These are phyloP conservation scores for Thelonectria blattea DNA, from an alignment of 2,329 filamentous ascomycete genomes.

Conservation along the genomic window DNA sequence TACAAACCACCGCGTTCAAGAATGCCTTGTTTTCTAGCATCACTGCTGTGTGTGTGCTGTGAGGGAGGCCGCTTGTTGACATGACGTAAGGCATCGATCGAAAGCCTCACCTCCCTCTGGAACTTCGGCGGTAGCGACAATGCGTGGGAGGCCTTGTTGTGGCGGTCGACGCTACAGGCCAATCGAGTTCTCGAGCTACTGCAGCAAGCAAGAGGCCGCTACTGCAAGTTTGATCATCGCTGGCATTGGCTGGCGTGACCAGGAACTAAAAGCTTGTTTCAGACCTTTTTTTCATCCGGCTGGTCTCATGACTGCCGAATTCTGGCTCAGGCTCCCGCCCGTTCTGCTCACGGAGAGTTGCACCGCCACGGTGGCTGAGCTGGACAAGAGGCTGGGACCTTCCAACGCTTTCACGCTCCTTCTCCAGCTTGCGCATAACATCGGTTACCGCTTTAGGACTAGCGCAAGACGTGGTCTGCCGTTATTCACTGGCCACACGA, in stretches of 20 bases:
- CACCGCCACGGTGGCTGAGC: slow-evolving; percentile 30
- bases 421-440: slow-evolving; percentile 2
- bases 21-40: slow-evolving; percentile 17
- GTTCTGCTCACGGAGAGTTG: not conserved
- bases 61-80: slow-evolving; percentile 14
- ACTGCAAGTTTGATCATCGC: slow-evolving; percentile 12
- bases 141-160: slow-evolving; percentile 15
- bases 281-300: not conserved
- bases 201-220: slow-evolving; percentile 6
- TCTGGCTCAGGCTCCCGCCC: not conserved
- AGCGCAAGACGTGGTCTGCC: slow-evolving; percentile 18
- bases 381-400: slow-evolving; percentile 11
- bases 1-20: slow-evolving; percentile 1
- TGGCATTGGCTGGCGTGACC: slow-evolving; percentile 5
- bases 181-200: not conserved
- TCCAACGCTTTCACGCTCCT: slow-evolving; percentile 6
- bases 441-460: slow-evolving; percentile 4
- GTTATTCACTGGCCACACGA: slow-evolving; percentile 20
- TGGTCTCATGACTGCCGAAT: not conserved
- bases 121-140: not conserved
- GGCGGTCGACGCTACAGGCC: slow-evolving; percentile 5
- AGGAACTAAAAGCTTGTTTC: slow-evolving; percentile 18
- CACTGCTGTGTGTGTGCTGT: slow-evolving; percentile 11
- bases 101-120: not conserved
- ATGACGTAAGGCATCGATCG: slow-evolving; percentile 16